These are phyloP conservation scores for Rhizophora apiculata DNA, from an alignment of 345 rosid species.

Conservation along the genomic window DNA sequence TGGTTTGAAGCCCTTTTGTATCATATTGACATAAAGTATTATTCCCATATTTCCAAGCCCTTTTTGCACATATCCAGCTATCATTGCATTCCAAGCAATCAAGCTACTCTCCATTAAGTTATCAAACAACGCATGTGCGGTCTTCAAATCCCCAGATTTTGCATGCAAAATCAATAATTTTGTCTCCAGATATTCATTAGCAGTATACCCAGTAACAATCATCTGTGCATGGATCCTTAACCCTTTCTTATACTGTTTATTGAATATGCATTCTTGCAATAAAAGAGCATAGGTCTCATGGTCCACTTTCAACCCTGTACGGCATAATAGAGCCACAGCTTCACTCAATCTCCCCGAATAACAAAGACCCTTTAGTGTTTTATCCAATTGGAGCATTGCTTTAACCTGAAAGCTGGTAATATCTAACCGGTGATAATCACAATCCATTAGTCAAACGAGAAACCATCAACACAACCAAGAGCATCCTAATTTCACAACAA, in stretches of 20 bases:
- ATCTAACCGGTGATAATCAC: slow-evolving; percentile 21
- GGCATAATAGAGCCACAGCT: slow-evolving; percentile 63
- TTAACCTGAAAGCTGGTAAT: slow-evolving; percentile 76
- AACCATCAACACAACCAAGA: too few species aligned
- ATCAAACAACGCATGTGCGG: slow-evolving; percentile 39
- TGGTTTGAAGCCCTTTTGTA: slow-evolving; percentile 40
- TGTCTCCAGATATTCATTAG: slow-evolving; percentile 48
- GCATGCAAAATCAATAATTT: slow-evolving; percentile 62
- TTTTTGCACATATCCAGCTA: slow-evolving; percentile 58
- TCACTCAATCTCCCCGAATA: slow-evolving; percentile 56
- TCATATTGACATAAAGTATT: slow-evolving; percentile 45
- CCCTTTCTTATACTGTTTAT: slow-evolving; percentile 46
- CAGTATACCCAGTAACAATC: slow-evolving; percentile 50
- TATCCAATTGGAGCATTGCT: slow-evolving; percentile 40
- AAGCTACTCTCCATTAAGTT: slow-evolving; percentile 27
- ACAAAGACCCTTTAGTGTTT: slow-evolving; percentile 57
- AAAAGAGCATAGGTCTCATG: slow-evolving; percentile 46
- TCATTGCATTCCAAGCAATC: slow-evolving; percentile 57
- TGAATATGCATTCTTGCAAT: slow-evolving; percentile 65
- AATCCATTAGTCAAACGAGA: background rate
- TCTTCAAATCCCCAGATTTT: slow-evolving; percentile 47
- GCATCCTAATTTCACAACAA: too few species aligned
- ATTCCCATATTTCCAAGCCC: slow-evolving; percentile 45
- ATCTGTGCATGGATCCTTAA: slow-evolving; percentile 71
- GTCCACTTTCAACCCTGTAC: slow-evolving; percentile 32